A percentile compares a stretch with the other conserved stretches of the same genome.
phyloP scores from a whole-genome alignment of 768 basidiomycete genomes.

The Amanita jacksonii region DNA sequence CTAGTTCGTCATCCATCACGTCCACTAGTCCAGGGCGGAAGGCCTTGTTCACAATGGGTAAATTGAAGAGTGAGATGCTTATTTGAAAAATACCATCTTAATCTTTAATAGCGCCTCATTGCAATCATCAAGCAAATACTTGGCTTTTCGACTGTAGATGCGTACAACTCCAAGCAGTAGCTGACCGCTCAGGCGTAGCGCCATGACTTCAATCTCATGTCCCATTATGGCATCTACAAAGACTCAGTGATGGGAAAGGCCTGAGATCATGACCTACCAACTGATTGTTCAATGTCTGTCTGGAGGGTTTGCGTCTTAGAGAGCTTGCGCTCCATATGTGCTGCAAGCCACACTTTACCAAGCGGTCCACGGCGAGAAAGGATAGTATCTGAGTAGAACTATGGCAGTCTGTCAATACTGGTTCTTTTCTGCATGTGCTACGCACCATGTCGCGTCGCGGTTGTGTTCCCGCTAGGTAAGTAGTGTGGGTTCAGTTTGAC shows the following conservation, averaged over 20 bases:
- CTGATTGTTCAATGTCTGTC: constrained; percentile 91
- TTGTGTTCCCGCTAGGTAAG: no score
- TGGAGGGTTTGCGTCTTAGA: constrained; percentile 92
- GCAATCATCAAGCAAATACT: constrained; percentile 95
- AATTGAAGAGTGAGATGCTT: background rate
- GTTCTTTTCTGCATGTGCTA: constrained; percentile 10
- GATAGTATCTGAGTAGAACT: constrained; percentile 94
- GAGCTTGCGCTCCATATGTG: constrained; percentile 97
- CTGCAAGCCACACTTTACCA: constrained; percentile 97
- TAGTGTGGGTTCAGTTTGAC: no score
- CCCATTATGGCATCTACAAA: constrained; percentile 80
- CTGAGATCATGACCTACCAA: constrained; percentile 43
- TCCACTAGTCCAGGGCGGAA: constrained; percentile 95
- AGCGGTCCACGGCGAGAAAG: constrained; percentile 89
- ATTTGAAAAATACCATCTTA: constrained; percentile 64
- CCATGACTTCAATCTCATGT: constrained; percentile 88
- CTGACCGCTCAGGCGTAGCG: constrained; percentile 93
- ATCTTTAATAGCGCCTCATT: constrained; percentile 94
- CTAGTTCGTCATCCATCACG: constrained; percentile 90
- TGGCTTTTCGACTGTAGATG: constrained; percentile 96
- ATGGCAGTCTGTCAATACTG: background rate
- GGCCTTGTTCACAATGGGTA: constrained; percentile 39
- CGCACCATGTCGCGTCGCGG: constrained; percentile 2
- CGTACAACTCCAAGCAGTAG: constrained; percentile 92
- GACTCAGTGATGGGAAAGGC: background rate